Evolutionary conservation across 805 yeast species (phyloP).

Genomic region (Saccharomycopsis malanga): DNA sequence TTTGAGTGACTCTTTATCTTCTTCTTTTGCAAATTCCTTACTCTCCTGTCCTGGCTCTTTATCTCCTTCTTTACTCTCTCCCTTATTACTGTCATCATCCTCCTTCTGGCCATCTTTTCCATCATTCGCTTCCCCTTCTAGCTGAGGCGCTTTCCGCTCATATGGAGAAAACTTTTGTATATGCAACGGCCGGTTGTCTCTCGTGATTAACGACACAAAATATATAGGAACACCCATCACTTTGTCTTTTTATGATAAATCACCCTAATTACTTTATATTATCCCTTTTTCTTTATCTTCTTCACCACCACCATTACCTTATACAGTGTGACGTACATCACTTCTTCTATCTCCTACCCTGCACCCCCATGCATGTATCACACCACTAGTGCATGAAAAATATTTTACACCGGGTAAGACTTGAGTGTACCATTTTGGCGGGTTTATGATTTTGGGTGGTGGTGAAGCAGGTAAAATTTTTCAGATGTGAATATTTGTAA

Average conservation of each 20-base stretch:
- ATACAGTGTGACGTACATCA: no score
- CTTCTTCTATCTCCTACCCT: no score
- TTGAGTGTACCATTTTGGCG: no score
- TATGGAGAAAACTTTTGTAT: constrained; percentile 44
- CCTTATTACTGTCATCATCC: constrained; percentile 11
- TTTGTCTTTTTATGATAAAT: background rate
- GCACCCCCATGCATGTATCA: no score
- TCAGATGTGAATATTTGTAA: no score
- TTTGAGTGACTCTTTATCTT: background rate
- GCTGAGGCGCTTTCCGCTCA: constrained; percentile 19
- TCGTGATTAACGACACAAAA: constrained; percentile 52
- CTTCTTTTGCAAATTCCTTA: background rate
- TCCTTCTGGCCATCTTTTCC: constrained; percentile 15
- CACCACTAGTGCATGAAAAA: no score
- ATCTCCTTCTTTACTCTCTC: background rate
- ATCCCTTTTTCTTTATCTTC: no score
- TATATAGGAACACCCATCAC: constrained; percentile 28
- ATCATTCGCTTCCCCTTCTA: constrained; percentile 5
- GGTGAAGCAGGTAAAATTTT: no score
- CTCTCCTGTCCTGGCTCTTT: background rate
- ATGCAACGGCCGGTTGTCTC: constrained; percentile 52
- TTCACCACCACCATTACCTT: no score
- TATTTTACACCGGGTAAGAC: no score
- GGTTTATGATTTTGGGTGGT: no score
- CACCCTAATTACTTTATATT: no score